Base-by-base conservation (phyloP, 1,284 basidiomycete genomes). In the Pascua sp. region DNA sequence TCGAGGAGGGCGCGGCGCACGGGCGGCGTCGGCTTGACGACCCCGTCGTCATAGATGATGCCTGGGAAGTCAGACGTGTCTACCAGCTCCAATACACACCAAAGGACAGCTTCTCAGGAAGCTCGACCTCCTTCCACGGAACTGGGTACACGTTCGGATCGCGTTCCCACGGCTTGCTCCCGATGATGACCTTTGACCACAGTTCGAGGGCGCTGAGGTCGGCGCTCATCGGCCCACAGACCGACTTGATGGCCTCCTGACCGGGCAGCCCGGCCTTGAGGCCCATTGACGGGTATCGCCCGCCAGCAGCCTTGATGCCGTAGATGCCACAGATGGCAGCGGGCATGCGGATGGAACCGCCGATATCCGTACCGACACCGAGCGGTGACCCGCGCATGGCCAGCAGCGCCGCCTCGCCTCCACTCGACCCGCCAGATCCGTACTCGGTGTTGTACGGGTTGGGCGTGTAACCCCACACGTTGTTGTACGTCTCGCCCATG, bases 191-290 rank as follows among this genome's bases (percentile, higher is more conserved):
- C 50, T 43, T 51, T 16, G 43, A 32, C 42, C 42, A 88, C 1
- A 77, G 61, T 65, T 84, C 85, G 41, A 90, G 67, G 2, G 81
- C 84, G 7, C 70, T 77, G n/a, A 89, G 60, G 32, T 80, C 82
- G 41, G 76, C 79, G 5, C 83, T 76, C 49, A 89, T 78, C 0
- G 88, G 89, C 0, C 88, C 88, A 0, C 88, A 77, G 15, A 87
- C 85, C 2, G 86, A 86, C 1, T 79, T 77, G 32, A 89, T 70
- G 8, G 85, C 83, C 54, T 87, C 85, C 69, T 86, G 85, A 15
- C 87, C 87, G 62, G 83, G 80, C 41, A 86, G 62, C 1, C 84
- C 81, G 63, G 85, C 85, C 4, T 77, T 70, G 81, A 80, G 16
- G 85, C 87, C 43, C 16, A 47, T 24, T 5, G 46, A 38, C 1